phyloP scores from a whole-genome alignment of 495 filamentous ascomycete species.

The Cudoniella acicularis region DNA sequence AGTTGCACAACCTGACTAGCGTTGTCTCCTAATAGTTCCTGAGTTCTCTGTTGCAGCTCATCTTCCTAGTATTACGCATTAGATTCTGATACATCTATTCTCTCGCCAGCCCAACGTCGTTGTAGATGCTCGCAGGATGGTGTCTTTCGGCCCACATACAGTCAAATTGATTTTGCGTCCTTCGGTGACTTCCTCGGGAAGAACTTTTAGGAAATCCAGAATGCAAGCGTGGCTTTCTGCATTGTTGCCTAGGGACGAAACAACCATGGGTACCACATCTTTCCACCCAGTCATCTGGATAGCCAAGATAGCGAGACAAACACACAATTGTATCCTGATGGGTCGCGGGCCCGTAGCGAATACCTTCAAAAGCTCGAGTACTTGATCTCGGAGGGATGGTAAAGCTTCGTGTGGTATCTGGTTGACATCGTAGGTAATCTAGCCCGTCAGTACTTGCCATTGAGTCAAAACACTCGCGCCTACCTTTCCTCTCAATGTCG shows the following conservation, averaged over 20 bases:
- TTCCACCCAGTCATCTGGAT: slow-evolving; percentile 97
- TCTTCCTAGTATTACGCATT: slow-evolving; percentile 77
- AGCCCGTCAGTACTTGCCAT: slow-evolving; percentile 8
- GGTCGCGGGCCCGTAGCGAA: slow-evolving; percentile 84
- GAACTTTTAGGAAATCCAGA: slow-evolving; percentile 90
- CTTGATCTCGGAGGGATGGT: slow-evolving; percentile 71
- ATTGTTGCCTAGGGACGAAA: slow-evolving; percentile 71
- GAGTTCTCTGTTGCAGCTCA: slow-evolving; percentile 74
- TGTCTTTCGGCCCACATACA: slow-evolving; percentile 72
- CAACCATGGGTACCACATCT: slow-evolving; percentile 79
- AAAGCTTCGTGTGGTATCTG: slow-evolving; percentile 78
- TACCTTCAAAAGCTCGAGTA: slow-evolving; percentile 71
- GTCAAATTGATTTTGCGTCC: slow-evolving; percentile 97
- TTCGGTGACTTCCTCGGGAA: slow-evolving; percentile 98
- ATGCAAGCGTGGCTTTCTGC: slow-evolving; percentile 76
- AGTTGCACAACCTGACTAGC: slow-evolving; percentile 79
- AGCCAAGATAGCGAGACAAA: slow-evolving; percentile 88
- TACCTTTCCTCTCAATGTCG: slow-evolving; percentile 97
- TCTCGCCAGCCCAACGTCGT: slow-evolving; percentile 36
- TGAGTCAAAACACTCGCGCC: slow-evolving; percentile 15
- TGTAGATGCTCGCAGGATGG: slow-evolving; percentile 40
- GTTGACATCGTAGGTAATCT: slow-evolving; percentile 82
- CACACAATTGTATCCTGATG: slow-evolving; percentile 89
- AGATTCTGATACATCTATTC: slow-evolving; percentile 46
- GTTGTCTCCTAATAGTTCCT: slow-evolving; percentile 86